phyloP scores from a whole-genome alignment of 441 rosid species.

The Brassica hybrid region DNA sequence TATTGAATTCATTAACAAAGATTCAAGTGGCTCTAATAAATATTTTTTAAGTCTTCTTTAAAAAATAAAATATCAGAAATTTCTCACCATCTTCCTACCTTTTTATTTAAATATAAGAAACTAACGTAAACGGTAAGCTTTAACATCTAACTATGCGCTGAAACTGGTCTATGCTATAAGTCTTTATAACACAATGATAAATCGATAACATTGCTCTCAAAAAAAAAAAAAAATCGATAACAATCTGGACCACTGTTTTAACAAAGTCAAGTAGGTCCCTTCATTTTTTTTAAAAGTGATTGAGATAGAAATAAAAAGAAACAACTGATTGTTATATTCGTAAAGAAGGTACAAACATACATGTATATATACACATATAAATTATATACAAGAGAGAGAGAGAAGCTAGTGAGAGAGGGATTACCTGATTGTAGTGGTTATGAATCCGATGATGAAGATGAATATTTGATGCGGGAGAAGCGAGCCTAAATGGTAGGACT shows the following conservation, averaged over 20 bases:
- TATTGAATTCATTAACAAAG: not conserved
- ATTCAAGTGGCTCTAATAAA: not conserved
- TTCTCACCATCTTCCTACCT: not conserved
- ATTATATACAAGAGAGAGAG: not conserved
- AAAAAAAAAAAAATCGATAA: not conserved
- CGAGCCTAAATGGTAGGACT: slow-evolving; percentile 5
- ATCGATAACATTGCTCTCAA: not conserved
- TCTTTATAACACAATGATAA: not conserved
- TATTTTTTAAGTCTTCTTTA: not conserved
- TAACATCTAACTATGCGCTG: slow-evolving; percentile 21
- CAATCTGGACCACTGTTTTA: not conserved
- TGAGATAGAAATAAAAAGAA: not conserved
- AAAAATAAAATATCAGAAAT: not conserved
- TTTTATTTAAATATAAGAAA: not conserved
- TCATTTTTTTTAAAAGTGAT: not conserved
- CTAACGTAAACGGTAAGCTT: not conserved
- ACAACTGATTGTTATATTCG: not conserved
- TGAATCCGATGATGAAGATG: slow-evolving; percentile 6
- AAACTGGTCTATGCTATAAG: not conserved
- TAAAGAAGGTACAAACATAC: not conserved
- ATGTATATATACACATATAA: not conserved
- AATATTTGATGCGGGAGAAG: slow-evolving; percentile 21
- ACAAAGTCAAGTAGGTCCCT: slow-evolving; percentile 1
- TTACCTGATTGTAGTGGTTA: slow-evolving; percentile 28
- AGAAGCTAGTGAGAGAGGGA: not conserved